These are phyloP conservation scores for Chaetomium olivaceum DNA, from an alignment of 2,329 filamentous ascomycete species.

Conservation along the genomic window DNA sequence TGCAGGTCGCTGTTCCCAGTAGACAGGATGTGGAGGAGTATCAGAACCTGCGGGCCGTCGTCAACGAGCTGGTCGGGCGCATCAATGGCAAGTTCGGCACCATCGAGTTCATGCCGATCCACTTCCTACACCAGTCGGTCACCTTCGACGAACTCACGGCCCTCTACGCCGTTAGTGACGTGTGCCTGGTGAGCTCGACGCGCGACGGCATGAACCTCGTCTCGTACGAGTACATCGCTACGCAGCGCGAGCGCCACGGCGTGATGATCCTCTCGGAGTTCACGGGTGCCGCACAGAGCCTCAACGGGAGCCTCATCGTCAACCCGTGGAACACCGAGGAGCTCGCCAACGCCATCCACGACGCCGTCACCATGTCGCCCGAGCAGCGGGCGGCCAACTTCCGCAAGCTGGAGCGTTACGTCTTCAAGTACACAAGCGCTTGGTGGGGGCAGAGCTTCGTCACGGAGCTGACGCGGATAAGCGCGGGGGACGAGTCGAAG, in stretches of 20 bases:
- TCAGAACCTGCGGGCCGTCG: constrained; percentile 89
- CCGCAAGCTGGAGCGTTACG: constrained; percentile 88
- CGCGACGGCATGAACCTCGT: constrained; percentile 99
- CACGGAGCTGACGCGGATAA: constrained; percentile 68
- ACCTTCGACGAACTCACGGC: constrained; percentile 93
- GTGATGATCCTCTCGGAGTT: constrained; percentile 96
- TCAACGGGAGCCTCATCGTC: constrained; percentile 91
- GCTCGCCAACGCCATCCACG: constrained; percentile 86
- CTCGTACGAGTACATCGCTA: constrained; percentile 96
- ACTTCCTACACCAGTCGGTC: constrained; percentile 96
- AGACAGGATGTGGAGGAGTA: constrained; percentile 97
- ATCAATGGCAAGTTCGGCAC: constrained; percentile 98
- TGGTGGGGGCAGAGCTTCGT: constrained; percentile 98
- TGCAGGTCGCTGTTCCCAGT: constrained; percentile 93
- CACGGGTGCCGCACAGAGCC: constrained; percentile 88
- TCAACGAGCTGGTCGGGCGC: constrained; percentile 93
- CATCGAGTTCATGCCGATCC: constrained; percentile 98
- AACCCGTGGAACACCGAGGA: constrained; percentile 99
- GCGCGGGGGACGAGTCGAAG: constrained; percentile 38
- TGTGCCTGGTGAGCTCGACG: constrained; percentile 91
- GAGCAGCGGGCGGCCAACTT: constrained; percentile 86
- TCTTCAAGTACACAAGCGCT: constrained; percentile 95
- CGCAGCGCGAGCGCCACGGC: constrained; percentile 85
- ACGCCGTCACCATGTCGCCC: constrained; percentile 93
- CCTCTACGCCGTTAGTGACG: constrained; percentile 88